Evolutionary conservation across 306 rosid species (phyloP), one percentile per base, ranked within the genome.

Genomic region (Cicer pinnatifidum): DNA sequence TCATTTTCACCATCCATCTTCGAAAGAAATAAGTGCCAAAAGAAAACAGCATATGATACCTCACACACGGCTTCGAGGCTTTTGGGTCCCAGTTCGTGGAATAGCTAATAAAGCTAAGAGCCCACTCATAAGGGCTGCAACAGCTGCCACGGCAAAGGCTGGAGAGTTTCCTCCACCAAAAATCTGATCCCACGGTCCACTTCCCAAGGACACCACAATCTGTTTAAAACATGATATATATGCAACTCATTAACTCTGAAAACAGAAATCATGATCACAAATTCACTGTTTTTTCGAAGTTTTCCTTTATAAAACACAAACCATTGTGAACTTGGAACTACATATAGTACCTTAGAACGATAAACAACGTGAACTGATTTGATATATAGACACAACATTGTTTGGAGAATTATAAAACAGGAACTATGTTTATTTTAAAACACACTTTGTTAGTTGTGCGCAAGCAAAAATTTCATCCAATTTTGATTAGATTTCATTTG

Each of bases 101-200:
- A 95, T 89, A 47, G 99, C 99, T 89, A 95, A 82, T 80, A 95
- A 58, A 82, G 97, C 90, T 71, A 88, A 47, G 68, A 92, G 86
- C 75, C 99, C 97, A 74, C 97, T 85, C 50, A 89, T 83, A 78
- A 91, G 85, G 89, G 90, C 89, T 85, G 99, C 88, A 90, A 81
- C 76, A 61, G 92, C 92, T 59, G 90, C 97, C 82, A 94, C 95
- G 5, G 81, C 96, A 65, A 95, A 89, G 79, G 99, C 99, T 72
- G 99, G 96, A 68, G 93, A 80, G 79, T 95, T 95, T 78, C 99
- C 97, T 78, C 99, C 97, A 69, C 99, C 97, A 85, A 95, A 95
- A 82, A 95, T 87, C 78, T 95, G 96, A 95, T 95, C 99, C 99
- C 97, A 95, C 50, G 97, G 99, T 85, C 99, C 99, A 89, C 92